Percentiles rank a stretch among this genome's conserved stretches.
These are phyloP conservation scores for Penicillium simplicissimum DNA, from an alignment of 495 filamentous ascomycete species.

Conservation along the genomic window DNA sequence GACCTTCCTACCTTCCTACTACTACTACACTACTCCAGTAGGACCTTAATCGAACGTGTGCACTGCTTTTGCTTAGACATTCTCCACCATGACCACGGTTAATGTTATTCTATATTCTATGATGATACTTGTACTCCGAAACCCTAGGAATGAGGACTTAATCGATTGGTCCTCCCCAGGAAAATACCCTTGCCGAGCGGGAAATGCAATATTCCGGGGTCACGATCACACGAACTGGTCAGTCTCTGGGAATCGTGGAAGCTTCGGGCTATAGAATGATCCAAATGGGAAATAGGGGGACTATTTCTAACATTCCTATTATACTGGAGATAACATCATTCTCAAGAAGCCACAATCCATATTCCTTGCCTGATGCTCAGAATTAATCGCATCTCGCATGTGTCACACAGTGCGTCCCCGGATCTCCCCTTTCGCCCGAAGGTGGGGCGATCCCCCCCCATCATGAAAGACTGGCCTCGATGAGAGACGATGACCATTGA, in stretches of 20 bases:
- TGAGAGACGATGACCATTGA: neutral
- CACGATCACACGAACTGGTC: neutral
- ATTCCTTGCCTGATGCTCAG: neutral
- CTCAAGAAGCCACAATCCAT: neutral
- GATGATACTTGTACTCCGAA: no score
- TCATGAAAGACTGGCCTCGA: neutral
- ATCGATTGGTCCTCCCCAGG: no score
- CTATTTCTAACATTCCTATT: no score
- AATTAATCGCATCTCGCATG: neutral
- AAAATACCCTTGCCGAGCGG: neutral
- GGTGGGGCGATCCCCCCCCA: neutral
- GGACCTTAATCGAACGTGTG: no score
- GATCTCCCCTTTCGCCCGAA: constrained; percentile 21
- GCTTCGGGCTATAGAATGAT: no score
- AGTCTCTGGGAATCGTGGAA: neutral
- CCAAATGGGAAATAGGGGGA: no score
- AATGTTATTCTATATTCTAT: no score
- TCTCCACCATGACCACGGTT: neutral
- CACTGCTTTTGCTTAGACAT: neutral
- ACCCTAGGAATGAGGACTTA: no score
- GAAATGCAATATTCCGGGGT: neutral
- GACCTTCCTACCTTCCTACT: neutral
- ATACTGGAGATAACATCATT: no score
- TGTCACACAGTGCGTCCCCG: constrained; percentile 4
- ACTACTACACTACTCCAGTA: no score